Evolutionary conservation across 1,284 basidiomycete species (phyloP).

Genomic region (Schizophyllum commune): DNA sequence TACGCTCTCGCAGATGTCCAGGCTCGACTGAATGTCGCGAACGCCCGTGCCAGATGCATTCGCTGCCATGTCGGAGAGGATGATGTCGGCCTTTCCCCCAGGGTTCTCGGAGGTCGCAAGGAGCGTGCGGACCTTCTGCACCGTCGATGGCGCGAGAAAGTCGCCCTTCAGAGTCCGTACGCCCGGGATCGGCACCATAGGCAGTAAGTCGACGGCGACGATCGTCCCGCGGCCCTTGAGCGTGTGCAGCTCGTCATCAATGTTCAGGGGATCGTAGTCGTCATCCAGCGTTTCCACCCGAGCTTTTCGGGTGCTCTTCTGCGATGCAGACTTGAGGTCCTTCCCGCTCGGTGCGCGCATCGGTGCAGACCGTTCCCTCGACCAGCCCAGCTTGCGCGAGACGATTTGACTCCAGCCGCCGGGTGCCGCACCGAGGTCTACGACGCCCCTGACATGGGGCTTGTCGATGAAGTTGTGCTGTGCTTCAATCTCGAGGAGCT

Average conservation of each 20-base stretch:
- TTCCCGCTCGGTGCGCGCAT: background rate
- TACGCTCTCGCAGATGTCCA: constrained; percentile 58
- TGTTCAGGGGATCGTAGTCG: constrained; percentile 33
- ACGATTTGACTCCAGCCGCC: constrained; percentile 87
- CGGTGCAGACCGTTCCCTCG: background rate
- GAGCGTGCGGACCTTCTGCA: constrained; percentile 36
- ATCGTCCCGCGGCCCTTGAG: constrained; percentile 41
- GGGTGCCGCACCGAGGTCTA: constrained; percentile 83
- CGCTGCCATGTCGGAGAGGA: constrained; percentile 74
- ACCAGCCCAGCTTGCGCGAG: constrained; percentile 48
- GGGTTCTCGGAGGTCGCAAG: constrained; percentile 30
- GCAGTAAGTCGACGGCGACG: constrained; percentile 69
- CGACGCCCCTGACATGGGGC: constrained; percentile 48
- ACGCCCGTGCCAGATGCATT: constrained; percentile 59
- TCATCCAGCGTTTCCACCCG: background rate
- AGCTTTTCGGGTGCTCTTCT: background rate
- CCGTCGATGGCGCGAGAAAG: constrained; percentile 59
- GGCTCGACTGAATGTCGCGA: constrained; percentile 51
- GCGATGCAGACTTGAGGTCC: background rate
- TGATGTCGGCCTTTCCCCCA: constrained; percentile 53
- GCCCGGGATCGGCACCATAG: constrained; percentile 59
- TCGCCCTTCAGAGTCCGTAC: constrained; percentile 67
- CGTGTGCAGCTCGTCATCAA: constrained; percentile 21
- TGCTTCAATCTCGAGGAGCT: constrained; percentile 68
- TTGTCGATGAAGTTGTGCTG: constrained; percentile 44